Percentiles rank a stretch among this genome's conserved stretches.
Evolutionary conservation across 2,329 filamentous ascomycete species (phyloP).

Genomic region (Arthrobotrys iridis): DNA sequence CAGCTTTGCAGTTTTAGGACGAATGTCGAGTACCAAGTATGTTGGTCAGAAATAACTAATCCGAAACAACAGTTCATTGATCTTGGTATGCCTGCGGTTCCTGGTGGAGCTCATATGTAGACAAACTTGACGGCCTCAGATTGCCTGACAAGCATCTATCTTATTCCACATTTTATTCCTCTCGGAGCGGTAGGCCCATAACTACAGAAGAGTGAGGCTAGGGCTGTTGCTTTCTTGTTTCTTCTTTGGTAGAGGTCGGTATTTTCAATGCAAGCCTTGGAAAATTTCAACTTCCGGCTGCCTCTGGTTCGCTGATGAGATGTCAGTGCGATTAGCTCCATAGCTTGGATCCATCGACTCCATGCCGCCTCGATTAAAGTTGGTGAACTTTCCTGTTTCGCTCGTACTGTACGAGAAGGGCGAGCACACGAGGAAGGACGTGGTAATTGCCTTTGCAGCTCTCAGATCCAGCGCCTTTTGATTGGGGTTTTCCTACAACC

Average conservation of each 20-base stretch:
- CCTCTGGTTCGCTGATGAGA: constrained; percentile 51
- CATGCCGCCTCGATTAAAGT: constrained; percentile 16
- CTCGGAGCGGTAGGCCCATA: constrained; percentile 41
- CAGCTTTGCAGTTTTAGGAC: not conserved
- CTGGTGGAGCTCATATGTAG: constrained; percentile 20
- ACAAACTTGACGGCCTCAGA: constrained; percentile 17
- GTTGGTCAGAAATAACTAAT: no score
- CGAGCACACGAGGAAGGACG: not conserved
- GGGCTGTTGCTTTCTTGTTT: constrained; percentile 26
- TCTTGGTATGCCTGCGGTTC: not conserved
- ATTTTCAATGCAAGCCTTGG: constrained; percentile 42
- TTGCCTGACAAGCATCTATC: constrained; percentile 25
- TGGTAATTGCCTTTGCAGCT: not conserved
- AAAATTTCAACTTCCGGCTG: constrained; percentile 38
- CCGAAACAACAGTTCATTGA: not conserved
- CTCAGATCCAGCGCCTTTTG: not conserved
- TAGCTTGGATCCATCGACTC: constrained; percentile 38
- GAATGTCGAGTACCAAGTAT: no score
- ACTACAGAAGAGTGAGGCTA: no score
- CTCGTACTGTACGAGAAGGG: constrained; percentile 3
- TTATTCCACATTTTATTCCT: constrained; percentile 11
- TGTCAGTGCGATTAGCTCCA: constrained; percentile 35
- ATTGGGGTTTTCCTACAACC: not conserved
- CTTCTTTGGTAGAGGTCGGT: no score
- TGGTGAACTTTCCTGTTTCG: constrained; percentile 27